Conservation (phyloP, 768 basidiomycete species). For the Hysterangium stoloniferum region DNA sequence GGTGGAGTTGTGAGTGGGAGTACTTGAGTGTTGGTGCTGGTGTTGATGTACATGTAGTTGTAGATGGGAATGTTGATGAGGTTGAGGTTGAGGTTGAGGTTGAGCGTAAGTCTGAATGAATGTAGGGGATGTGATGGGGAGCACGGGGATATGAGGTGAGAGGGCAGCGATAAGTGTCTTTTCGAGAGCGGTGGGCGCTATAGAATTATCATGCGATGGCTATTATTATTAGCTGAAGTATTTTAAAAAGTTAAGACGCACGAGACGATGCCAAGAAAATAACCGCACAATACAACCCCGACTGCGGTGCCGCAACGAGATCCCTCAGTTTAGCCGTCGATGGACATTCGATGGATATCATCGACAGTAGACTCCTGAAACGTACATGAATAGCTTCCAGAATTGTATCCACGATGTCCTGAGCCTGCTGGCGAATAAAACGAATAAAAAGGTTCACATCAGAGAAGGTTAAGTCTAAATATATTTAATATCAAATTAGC, state of each 20-base stretch:
- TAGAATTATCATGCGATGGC: neutral
- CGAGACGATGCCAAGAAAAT: conserved; percentile 1
- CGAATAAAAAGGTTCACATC: too few relatives aligned
- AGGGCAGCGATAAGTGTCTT: neutral
- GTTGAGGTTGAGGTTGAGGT: too few relatives aligned
- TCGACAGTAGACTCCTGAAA: neutral
- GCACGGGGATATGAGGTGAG: conserved; percentile 5
- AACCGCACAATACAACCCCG: conserved; percentile 1
- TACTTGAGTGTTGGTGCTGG: too few relatives aligned
- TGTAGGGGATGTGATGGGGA: neutral
- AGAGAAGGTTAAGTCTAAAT: neutral
- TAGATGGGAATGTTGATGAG: too few relatives aligned
- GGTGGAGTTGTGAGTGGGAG: too few relatives aligned
- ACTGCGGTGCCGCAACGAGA: neutral
- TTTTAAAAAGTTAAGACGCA: neutral
- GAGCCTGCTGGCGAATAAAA: neutral
- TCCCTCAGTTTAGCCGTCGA: neutral
- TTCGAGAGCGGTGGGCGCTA: conserved; percentile 6
- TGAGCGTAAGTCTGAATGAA: too few relatives aligned
- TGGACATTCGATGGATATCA: neutral
- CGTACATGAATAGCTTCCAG: conserved; percentile 3
- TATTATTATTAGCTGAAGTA: too few relatives aligned
- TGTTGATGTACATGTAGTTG: too few relatives aligned
- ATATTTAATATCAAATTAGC: neutral
- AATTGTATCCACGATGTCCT: neutral